Evolutionary conservation across 2,329 filamentous ascomycete genomes (phyloP).

Genomic region (Ophiostoma populinum): DNA sequence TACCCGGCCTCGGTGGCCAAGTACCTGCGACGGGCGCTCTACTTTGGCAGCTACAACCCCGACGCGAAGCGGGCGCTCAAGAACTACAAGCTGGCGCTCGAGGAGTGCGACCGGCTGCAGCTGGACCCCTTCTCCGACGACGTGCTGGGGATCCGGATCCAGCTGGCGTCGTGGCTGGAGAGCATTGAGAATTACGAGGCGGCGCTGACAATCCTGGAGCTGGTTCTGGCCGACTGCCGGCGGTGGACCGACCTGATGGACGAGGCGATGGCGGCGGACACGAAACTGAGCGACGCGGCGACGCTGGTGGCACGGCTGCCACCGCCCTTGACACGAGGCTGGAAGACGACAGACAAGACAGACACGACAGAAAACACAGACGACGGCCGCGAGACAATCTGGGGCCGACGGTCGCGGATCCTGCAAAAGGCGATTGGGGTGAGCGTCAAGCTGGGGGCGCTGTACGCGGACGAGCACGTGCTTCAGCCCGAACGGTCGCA

Average conservation of each 20-base stretch:
- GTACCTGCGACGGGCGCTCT: constrained; percentile 67
- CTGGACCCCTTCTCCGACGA: constrained; percentile 87
- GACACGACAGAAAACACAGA: constrained; percentile 4
- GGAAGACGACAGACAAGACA: not conserved
- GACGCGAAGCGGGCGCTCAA: constrained; percentile 64
- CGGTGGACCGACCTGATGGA: constrained; percentile 42
- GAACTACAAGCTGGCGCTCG: constrained; percentile 66
- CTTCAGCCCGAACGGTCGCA: constrained; percentile 59
- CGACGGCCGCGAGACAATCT: constrained; percentile 27
- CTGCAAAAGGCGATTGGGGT: constrained; percentile 60
- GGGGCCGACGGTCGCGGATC: constrained; percentile 45
- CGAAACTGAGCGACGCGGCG: constrained; percentile 13
- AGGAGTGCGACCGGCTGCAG: constrained; percentile 51
- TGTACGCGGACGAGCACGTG: constrained; percentile 65
- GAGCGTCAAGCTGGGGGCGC: constrained; percentile 66
- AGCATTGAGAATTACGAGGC: constrained; percentile 52
- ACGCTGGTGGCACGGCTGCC: constrained; percentile 6
- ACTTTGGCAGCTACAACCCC: constrained; percentile 62
- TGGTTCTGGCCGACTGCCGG: constrained; percentile 52
- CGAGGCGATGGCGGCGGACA: constrained; percentile 19
- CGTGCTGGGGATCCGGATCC: constrained; percentile 74
- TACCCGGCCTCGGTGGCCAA: constrained; percentile 57
- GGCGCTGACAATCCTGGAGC: constrained; percentile 62
- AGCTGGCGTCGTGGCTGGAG: constrained; percentile 65
- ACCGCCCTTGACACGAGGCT: not conserved